Conservation (phyloP, 257 asterid species). For the Solanum chiquidenum region DNA sequence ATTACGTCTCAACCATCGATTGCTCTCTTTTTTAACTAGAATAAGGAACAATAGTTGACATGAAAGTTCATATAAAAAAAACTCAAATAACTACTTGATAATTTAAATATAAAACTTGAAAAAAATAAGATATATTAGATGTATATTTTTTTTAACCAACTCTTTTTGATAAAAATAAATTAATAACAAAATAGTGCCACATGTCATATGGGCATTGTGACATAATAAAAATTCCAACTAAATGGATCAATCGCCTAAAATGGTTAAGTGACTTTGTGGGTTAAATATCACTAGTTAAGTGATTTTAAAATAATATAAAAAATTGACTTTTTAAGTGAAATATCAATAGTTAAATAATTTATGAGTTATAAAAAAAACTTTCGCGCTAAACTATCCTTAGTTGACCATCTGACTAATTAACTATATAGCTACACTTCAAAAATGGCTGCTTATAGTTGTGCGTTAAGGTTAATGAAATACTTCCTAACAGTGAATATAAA, state of each 20-base stretch:
- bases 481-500: background rate
- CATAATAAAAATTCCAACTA: too few relatives aligned
- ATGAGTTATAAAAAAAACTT: too few relatives aligned
- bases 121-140: too few relatives aligned
- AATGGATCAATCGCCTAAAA: background rate
- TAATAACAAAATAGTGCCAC: background rate
- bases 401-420: background rate
- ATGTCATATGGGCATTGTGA: background rate
- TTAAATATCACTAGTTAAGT: too few relatives aligned
- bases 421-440: background rate
- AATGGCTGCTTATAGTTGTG: background rate
- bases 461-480: background rate
- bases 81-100: too few relatives aligned
- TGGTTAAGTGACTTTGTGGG: background rate
- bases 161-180: background rate
- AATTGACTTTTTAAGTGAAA: too few relatives aligned
- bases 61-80: too few relatives aligned
- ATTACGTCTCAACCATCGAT: background rate
- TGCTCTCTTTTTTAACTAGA: background rate
- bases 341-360: too few relatives aligned
- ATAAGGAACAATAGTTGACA: too few relatives aligned
- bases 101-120: background rate
- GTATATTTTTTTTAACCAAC: background rate
- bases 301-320: too few relatives aligned
- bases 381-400: too few relatives aligned